Percentiles rank a stretch among this genome's conserved stretches.
Evolutionary conservation across 371 early-diverging fungal species (phyloP).

Genomic region (Fennellomyces sp.): DNA sequence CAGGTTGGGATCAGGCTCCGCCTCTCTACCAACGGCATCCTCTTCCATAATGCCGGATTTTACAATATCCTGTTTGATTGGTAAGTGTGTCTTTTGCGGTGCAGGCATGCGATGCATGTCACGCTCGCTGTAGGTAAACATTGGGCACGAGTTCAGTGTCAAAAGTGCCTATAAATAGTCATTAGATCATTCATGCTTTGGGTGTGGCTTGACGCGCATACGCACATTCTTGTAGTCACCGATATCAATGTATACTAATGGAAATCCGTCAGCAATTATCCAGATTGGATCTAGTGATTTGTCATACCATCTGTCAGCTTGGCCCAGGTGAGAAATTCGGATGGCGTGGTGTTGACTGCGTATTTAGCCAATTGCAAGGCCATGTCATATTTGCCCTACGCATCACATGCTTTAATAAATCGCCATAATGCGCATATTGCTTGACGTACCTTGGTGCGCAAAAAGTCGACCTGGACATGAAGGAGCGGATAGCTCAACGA

Average conservation of each 20-base stretch:
- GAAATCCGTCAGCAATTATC: not conserved
- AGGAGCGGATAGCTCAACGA: constrained; percentile 85
- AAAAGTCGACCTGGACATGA: constrained; percentile 87
- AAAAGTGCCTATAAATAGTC: constrained; percentile 75
- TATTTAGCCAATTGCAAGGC: constrained; percentile 87
- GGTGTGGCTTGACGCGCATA: not conserved
- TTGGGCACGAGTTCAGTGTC: constrained; percentile 95
- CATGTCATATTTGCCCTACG: constrained; percentile 66
- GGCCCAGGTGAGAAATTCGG: constrained; percentile 95
- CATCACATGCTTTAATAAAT: not conserved
- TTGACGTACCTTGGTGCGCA: constrained; percentile 67
- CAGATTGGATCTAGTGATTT: not conserved
- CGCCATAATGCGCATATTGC: not conserved
- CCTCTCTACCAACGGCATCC: constrained; percentile 69
- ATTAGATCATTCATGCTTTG: not conserved
- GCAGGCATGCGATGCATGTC: constrained; percentile 92
- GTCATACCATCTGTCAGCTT: constrained; percentile 78
- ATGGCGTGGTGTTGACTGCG: constrained; percentile 92
- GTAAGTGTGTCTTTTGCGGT: constrained; percentile 82
- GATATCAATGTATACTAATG: constrained; percentile 77
- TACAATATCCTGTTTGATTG: constrained; percentile 71
- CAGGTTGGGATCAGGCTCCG: constrained; percentile 69
- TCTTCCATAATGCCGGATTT: constrained; percentile 68
- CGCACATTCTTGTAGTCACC: constrained; percentile 83
- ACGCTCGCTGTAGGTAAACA: constrained; percentile 92